Evolutionary conservation across 768 basidiomycete species (phyloP).

Genomic region (Exidia glandulosa): DNA sequence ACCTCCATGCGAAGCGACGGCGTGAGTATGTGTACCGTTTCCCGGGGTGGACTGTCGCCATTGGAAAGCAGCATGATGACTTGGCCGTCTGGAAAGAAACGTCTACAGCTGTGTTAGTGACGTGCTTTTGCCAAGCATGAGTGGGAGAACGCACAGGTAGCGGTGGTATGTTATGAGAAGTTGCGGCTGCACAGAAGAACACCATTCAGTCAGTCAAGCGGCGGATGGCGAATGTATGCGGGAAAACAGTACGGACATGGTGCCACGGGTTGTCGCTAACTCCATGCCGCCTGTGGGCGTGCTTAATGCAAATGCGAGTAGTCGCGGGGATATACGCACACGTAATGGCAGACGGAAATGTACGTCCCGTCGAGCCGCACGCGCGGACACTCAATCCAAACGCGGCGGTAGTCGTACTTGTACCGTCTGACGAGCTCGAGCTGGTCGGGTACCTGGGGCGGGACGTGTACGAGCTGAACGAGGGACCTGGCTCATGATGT

Average conservation of each 20-base stretch:
- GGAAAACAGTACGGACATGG: constrained; percentile 40
- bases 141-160: constrained; percentile 51
- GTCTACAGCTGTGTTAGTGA: constrained; percentile 30
- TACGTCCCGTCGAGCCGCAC: constrained; percentile 82
- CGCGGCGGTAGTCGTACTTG: constrained; percentile 55
- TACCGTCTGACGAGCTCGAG: constrained; percentile 40
- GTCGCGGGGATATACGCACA: constrained; percentile 32
- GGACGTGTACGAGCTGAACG: constrained; percentile 54
- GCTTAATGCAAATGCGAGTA: not conserved
- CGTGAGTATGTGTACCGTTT: constrained; percentile 66
- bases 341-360: constrained; percentile 83
- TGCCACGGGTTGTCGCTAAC: constrained; percentile 81
- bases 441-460: constrained; percentile 59
- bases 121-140: not conserved
- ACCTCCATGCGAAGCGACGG: constrained; percentile 74
- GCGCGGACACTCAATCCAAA: constrained; percentile 77
- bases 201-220: constrained; percentile 6
- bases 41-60: constrained; percentile 57
- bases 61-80: constrained; percentile 80
- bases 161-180: constrained; percentile 90
- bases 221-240: constrained; percentile 1
- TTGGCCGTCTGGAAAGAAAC: constrained; percentile 79
- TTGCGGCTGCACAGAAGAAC: constrained; percentile 41
- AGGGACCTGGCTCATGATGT: constrained; percentile 35
- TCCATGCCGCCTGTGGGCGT: constrained; percentile 49